Evolutionary conservation across 768 basidiomycete species (phyloP).

Genomic region (Kwoniella sp.): DNA sequence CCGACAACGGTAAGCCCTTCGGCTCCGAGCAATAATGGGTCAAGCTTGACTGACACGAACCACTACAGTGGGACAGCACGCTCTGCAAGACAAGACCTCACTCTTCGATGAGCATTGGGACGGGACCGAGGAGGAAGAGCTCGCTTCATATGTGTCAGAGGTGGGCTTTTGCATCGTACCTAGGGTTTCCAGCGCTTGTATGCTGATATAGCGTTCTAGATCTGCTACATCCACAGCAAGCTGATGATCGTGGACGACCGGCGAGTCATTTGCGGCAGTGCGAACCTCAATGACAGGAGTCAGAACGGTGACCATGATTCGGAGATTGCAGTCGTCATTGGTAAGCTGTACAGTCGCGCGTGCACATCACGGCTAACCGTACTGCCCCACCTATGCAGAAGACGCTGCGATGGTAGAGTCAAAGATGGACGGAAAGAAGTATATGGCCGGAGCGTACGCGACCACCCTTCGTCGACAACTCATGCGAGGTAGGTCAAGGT

Average conservation of each 20-base stretch:
- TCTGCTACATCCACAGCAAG: slow-evolving; percentile 49
- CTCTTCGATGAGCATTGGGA: slow-evolving; percentile 78
- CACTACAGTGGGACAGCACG: slow-evolving; percentile 67
- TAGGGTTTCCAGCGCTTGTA: slow-evolving; percentile 26
- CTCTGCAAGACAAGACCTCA: slow-evolving; percentile 60
- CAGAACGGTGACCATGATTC: slow-evolving; percentile 78
- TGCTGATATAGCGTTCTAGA: slow-evolving; percentile 59
- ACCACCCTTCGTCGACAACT: slow-evolving; percentile 75
- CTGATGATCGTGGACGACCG: slow-evolving; percentile 93
- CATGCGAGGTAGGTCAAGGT: slow-evolving; percentile 61
- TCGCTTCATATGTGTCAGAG: slow-evolving; percentile 62
- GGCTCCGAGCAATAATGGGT: neutral
- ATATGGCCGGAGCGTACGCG: slow-evolving; percentile 73
- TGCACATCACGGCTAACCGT: neutral
- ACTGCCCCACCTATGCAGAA: slow-evolving; percentile 53
- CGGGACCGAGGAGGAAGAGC: slow-evolving; percentile 77
- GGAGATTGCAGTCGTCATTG: slow-evolving; percentile 82
- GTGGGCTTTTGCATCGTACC: slow-evolving; percentile 27
- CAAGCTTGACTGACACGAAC: neutral
- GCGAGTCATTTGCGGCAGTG: slow-evolving; percentile 87
- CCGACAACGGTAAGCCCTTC: slow-evolving; percentile 35
- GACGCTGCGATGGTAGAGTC: slow-evolving; percentile 72
- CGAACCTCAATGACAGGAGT: slow-evolving; percentile 58
- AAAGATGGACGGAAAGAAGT: slow-evolving; percentile 70
- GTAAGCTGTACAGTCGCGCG: slow-evolving; percentile 14